phyloP scores from a whole-genome alignment of 2,329 filamentous ascomycete genomes.

The Cytospora piceicola region DNA sequence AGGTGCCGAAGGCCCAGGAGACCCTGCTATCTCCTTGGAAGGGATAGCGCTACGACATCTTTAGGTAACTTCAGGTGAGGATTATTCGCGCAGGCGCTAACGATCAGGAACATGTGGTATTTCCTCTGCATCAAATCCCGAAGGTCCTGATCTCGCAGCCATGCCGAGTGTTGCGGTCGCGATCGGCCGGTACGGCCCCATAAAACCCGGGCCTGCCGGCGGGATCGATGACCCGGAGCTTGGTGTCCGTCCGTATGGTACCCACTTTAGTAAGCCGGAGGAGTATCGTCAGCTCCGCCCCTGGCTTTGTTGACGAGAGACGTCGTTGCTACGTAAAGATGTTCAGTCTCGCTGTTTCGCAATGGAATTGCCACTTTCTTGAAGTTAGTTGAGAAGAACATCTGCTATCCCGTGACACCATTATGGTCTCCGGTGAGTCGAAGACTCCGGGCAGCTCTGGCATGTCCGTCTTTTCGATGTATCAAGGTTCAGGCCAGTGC shows the following conservation, averaged over 20 bases:
- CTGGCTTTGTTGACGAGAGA: background rate
- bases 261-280: background rate
- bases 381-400: too few species aligned
- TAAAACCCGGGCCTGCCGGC: background rate
- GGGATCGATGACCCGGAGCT: background rate
- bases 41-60: too few species aligned
- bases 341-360: background rate
- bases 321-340: background rate
- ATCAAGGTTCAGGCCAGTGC: background rate
- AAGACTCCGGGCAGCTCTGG: background rate
- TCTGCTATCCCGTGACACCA: background rate
- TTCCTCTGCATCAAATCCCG: background rate
- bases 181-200: constrained; percentile 1
- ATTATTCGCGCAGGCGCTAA: background rate
- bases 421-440: background rate
- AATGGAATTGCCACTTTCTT: background rate
- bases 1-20: too few species aligned
- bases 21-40: too few species aligned
- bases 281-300: background rate
- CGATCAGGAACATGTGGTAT: background rate
- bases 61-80: too few species aligned
- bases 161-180: background rate
- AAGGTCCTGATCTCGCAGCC: background rate
- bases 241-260: background rate
- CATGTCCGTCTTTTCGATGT: background rate